Evolutionary conservation across 345 rosid species (phyloP).

Genomic region (Populus alba): DNA sequence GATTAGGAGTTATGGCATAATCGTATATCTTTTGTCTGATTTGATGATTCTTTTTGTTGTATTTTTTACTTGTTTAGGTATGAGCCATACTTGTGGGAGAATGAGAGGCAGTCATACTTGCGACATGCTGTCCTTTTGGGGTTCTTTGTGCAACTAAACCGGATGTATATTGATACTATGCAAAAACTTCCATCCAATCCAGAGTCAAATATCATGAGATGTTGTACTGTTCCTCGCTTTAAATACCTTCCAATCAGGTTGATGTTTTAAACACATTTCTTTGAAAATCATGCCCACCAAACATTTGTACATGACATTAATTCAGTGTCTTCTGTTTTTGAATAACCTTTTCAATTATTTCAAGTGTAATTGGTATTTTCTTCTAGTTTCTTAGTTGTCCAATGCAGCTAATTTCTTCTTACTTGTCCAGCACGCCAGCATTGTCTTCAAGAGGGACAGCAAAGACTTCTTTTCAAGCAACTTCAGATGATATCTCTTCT

Average conservation of each 20-base stretch:
- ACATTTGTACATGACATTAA: neutral
- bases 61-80: slow-evolving; percentile 43
- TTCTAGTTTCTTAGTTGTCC: neutral
- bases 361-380: neutral
- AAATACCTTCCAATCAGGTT: slow-evolving; percentile 97
- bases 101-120: slow-evolving; percentile 82
- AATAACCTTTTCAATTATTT: neutral
- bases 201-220: slow-evolving; percentile 92
- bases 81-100: slow-evolving; percentile 94
- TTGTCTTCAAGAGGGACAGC: slow-evolving; percentile 69
- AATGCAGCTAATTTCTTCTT: neutral
- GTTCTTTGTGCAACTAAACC: slow-evolving; percentile 93
- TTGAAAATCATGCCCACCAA: neutral
- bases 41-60: neutral
- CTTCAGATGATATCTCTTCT: slow-evolving; percentile 49
- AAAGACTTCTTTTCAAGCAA: slow-evolving; percentile 49
- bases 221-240: slow-evolving; percentile 90
- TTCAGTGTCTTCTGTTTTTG: neutral
- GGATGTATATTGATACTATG: slow-evolving; percentile 75
- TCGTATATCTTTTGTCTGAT: neutral
- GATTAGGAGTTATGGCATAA: neutral
- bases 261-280: slow-evolving; percentile 1
- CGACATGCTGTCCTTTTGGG: slow-evolving; percentile 97
- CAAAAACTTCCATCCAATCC: slow-evolving; percentile 92
- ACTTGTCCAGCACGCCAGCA: slow-evolving; percentile 55